Evolutionary conservation across 108 stramenopile species (phyloP).

Genomic region (Pseudonitzschia delicatissima): DNA sequence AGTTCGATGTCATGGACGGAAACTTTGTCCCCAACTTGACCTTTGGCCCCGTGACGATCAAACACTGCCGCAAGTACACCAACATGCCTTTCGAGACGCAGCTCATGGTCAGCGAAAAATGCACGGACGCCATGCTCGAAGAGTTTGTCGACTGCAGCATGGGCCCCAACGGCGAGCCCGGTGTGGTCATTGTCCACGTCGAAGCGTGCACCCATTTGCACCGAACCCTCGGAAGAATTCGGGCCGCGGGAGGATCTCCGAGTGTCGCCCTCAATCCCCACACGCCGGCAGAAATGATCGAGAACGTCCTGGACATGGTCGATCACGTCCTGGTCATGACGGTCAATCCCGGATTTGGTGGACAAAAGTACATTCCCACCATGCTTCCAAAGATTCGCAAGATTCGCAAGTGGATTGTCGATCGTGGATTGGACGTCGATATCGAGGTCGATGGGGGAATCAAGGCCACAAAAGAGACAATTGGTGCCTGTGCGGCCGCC

Average conservation of each 20-base stretch:
- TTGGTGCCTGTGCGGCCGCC: constrained; percentile 14
- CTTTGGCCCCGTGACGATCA: constrained; percentile 3
- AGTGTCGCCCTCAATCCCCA: constrained; percentile 16
- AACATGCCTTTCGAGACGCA: constrained; percentile 18
- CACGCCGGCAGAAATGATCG: constrained; percentile 21
- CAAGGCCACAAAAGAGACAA: constrained; percentile 21
- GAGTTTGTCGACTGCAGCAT: constrained; percentile 1
- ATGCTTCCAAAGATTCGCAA: constrained; percentile 44
- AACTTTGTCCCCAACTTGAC: constrained; percentile 24
- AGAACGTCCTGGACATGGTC: constrained; percentile 37
- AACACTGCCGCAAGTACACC: constrained; percentile 14
- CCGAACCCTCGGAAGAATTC: constrained; percentile 6
- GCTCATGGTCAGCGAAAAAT: constrained; percentile 23
- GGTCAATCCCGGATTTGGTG: constrained; percentile 69
- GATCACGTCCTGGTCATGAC: constrained; percentile 64
- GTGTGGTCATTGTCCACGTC: constrained; percentile 22
- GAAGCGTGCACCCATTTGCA: constrained; percentile 24
- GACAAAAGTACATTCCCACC: constrained; percentile 50
- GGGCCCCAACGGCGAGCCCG: constrained; percentile 18
- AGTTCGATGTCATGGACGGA: constrained; percentile 27
- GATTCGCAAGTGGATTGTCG: constrained; percentile 36
- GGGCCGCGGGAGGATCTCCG: constrained; percentile 20
- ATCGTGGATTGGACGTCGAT: constrained; percentile 15
- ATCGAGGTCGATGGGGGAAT: constrained; percentile 24
- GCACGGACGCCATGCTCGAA: constrained; percentile 21